Evolutionary conservation across 352 stramenopile species (phyloP), one percentile per base, ranked within the genome.

Genomic region (Phytophthora brassicae): DNA sequence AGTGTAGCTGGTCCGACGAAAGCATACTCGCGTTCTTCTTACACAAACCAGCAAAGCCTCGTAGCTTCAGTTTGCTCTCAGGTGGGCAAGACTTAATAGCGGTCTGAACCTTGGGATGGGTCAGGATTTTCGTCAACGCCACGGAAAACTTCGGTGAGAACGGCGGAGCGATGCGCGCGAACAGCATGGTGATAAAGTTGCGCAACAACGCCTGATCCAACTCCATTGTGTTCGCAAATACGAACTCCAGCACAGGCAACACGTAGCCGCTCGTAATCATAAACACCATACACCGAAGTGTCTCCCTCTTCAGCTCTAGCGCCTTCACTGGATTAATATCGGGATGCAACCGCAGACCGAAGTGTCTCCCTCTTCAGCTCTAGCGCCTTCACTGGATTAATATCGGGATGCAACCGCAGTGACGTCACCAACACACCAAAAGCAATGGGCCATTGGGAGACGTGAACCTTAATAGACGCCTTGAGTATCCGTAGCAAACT

Each of bases 211-310:
- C 84, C 53, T 95, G 86, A 57, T 95, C 86, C 6, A 95, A 67
- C 42, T 93, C 83, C 12, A 87, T 48, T 3, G 81, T 92, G 71
- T 93, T 92, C 6, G 77, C 79, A 17, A 81, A 81, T 36, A 95
- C 78, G 50, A 93, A 95, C 62, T 94, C 83, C 17, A 95, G 65
- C 16, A 95, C 84, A 0, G 86, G 86, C 17, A 95, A 58, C 6
- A 95, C 84, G 36, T 95, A 95, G 35, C 86, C 86, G 57, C 78
- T 89, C 5, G 84, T 92, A 61, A 95, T 92, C 78, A 95, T 89
- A 52, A 89, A 91, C 17, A 92, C 83, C 86, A 95, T 94, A 33
- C 77, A 92, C 2, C 86, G 79, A 38, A 95, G 72, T 14, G 84
- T 88, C 58, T 95, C 86, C 1, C 85, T 81, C 60, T 94, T 94